Evolutionary conservation across 441 rosid species (phyloP), one percentile per base, ranked within the genome.

Genomic region (Adansonia madagascariensis): DNA sequence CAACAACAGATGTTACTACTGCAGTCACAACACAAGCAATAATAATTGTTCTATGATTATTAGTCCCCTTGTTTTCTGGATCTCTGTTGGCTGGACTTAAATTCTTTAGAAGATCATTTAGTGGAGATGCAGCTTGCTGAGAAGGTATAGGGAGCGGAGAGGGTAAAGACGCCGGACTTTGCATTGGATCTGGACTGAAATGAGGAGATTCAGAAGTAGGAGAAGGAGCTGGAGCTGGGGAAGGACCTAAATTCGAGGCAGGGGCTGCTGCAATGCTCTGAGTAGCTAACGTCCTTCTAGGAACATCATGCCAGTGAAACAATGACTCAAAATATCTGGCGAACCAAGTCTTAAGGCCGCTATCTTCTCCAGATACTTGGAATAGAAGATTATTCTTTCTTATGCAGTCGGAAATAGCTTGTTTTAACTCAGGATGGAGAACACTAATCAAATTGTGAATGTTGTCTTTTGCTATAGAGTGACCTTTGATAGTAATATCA

Each of bases 11-110:
- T 61, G 99, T 91, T 71, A 85, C 91, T 43, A 80, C 77, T 43
- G 98, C 96, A 73, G 98, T 96, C 73, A 85, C 85, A 75, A 83
- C 91, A 49, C 91, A 94, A 53, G 98, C 99, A 66, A 90, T 80
- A 72, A 92, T 74, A 75, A 94, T 69, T 62, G 89, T 20, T 63
- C 76, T 87, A 71, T 77, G 75, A 75, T 81, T 80, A 75, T 80
- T 31, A 55, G 47, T 55, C 50, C 76, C 81, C 12, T 77, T 79
- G 27, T 80, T 57, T 46, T 49, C 57, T 7, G 70, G 10, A 9
- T 66, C 78, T 57, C 71, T 61, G 27, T 20, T 67, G 31, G 81
- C 35, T 56, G 84, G 76, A 73, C 17, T 66, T 41, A 52, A 15
- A 56, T 31, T 31, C 22, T 71, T 8, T 22, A 80, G 81, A 85